A percentile compares a stretch with the other conserved stretches of the same genome.
These are phyloP conservation scores for Phytophthora meadii DNA, from an alignment of 352 stramenopile genomes.

Conservation along the genomic window DNA sequence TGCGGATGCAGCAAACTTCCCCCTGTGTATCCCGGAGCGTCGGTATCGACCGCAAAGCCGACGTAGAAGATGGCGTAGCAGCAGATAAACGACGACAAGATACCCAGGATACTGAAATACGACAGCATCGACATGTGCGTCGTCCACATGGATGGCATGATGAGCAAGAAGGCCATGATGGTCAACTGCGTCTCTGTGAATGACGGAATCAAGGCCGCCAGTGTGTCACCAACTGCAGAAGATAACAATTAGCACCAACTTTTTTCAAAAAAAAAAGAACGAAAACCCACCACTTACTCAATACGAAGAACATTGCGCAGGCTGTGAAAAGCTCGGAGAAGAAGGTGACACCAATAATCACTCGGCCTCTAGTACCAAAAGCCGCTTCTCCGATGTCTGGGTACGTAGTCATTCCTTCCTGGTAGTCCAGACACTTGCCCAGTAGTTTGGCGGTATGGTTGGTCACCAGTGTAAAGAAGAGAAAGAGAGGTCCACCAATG, in stretches of 20 bases:
- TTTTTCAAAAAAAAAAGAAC: not conserved
- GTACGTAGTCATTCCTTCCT: conserved; percentile 86
- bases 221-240: conserved; percentile 71
- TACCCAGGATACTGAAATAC: conserved; percentile 86
- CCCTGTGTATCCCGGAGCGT: conserved; percentile 38
- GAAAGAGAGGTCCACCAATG: conserved; percentile 75
- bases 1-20: conserved; percentile 76
- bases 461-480: conserved; percentile 87
- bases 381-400: conserved; percentile 85
- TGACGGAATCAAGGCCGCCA: conserved; percentile 73
- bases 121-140: conserved; percentile 84
- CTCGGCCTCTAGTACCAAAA: conserved; percentile 70
- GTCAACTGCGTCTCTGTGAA: conserved; percentile 67
- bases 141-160: conserved; percentile 86
- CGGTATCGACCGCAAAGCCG: conserved; percentile 63
- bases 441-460: conserved; percentile 89
- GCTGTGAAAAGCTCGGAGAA: conserved; percentile 85
- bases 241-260: not conserved
- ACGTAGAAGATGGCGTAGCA: conserved; percentile 82
- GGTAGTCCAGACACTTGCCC: conserved; percentile 80
- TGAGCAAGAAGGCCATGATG: conserved; percentile 71
- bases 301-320: conserved; percentile 81
- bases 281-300: conserved; percentile 54
- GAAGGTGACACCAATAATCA: conserved; percentile 84
- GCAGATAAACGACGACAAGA: conserved; percentile 86